phyloP scores from a whole-genome alignment of 176 grass and related monocot genomes.

The Carex cristatella region DNA sequence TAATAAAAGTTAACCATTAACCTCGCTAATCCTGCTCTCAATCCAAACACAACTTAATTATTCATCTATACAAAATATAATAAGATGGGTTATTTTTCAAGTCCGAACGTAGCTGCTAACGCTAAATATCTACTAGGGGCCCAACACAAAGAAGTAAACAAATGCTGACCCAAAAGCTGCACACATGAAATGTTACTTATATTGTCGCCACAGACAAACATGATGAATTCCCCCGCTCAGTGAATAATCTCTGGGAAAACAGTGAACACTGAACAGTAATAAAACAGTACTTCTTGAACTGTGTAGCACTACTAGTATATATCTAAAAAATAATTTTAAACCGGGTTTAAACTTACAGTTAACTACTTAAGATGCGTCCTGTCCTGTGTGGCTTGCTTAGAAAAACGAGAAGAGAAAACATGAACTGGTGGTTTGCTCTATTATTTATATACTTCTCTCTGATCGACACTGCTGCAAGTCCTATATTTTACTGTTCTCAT shows the following conservation, averaged over 20 bases:
- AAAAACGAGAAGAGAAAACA: constrained; percentile 21
- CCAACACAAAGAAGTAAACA: too few species aligned
- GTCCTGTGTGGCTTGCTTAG: constrained; percentile 3
- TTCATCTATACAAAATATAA: too few species aligned
- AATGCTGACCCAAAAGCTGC: too few species aligned
- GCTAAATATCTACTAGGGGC: too few species aligned
- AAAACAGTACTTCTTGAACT: background rate
- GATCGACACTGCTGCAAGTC: background rate
- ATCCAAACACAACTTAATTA: too few species aligned
- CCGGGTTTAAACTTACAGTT: background rate
- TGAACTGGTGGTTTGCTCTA: constrained; percentile 11
- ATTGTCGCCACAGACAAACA: background rate
- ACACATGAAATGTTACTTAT: too few species aligned
- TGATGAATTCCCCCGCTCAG: background rate
- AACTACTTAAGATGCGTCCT: background rate
- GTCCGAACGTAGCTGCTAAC: too few species aligned
- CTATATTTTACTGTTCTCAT: constrained; percentile 19
- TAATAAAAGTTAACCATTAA: too few species aligned
- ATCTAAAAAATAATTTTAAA: background rate
- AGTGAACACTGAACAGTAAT: background rate
- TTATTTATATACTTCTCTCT: constrained; percentile 19
- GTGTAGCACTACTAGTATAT: background rate
- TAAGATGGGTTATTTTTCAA: too few species aligned
- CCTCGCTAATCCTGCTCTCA: too few species aligned
- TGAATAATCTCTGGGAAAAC: constrained; percentile 4